Percentiles rank a stretch among this genome's conserved stretches.
Conservation (phyloP, 192 early-diverging fungal species). For the Globomyces pollinis-pini region DNA sequence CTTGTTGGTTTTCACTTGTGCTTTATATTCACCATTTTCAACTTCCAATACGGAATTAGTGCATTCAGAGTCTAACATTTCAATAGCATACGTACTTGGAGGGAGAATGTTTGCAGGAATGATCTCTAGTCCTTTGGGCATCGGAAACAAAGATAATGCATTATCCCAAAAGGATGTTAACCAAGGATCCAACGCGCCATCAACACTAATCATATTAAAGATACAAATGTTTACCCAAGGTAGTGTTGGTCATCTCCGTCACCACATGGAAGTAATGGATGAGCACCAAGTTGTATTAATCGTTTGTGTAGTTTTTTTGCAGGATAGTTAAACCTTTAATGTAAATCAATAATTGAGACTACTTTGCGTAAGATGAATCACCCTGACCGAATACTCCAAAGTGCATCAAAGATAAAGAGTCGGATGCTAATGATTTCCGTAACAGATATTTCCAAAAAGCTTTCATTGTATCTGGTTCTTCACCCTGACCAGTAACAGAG, state of each 20-base stretch:
- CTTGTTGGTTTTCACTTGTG: slow-evolving; percentile 35
- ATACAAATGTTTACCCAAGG: slow-evolving; percentile 56
- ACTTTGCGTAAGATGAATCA: slow-evolving; percentile 87
- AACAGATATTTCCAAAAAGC: slow-evolving; percentile 88
- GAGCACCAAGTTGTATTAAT: slow-evolving; percentile 77
- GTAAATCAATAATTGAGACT: slow-evolving; percentile 1
- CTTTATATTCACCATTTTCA: not conserved
- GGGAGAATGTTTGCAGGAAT: slow-evolving; percentile 40
- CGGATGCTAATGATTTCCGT: slow-evolving; percentile 63
- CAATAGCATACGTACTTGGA: slow-evolving; percentile 33
- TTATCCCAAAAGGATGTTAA: slow-evolving; percentile 63
- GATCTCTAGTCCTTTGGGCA: slow-evolving; percentile 43
- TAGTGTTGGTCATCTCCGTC: slow-evolving; percentile 97
- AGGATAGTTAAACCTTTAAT: slow-evolving; percentile 78
- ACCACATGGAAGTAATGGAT: slow-evolving; percentile 57
- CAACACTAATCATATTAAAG: slow-evolving; percentile 45
- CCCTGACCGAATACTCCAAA: slow-evolving; percentile 93
- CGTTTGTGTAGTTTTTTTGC: slow-evolving; percentile 86
- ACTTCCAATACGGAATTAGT: not conserved
- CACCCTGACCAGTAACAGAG: slow-evolving; percentile 91
- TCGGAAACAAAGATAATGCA: slow-evolving; percentile 53
- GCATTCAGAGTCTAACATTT: not conserved
- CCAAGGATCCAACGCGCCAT: slow-evolving; percentile 89
- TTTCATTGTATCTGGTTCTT: slow-evolving; percentile 86
- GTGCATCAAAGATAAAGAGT: slow-evolving; percentile 55